A percentile compares a stretch with the other conserved stretches of the same genome.
Conservation (phyloP, 768 basidiomycete genomes). For the Pleurotus tuber-regium region DNA sequence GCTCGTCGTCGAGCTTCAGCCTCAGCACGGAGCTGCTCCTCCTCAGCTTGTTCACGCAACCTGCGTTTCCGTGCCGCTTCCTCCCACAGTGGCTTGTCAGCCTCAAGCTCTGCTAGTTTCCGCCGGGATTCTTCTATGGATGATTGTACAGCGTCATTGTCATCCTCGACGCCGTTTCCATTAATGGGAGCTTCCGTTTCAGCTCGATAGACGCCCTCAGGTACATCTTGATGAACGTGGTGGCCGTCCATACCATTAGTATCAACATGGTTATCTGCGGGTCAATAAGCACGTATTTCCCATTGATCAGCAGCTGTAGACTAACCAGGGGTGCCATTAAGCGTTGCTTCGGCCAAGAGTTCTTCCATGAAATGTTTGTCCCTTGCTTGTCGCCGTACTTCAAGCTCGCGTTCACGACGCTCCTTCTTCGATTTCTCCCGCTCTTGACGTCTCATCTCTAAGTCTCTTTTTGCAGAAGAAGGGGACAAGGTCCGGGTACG, state of each 20-base stretch:
- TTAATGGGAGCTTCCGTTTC: slow-evolving; percentile 17
- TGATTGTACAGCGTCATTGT: slow-evolving; percentile 36
- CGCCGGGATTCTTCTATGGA: slow-evolving; percentile 62
- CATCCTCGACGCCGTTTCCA: slow-evolving; percentile 24
- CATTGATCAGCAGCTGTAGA: background rate
- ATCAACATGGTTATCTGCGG: background rate
- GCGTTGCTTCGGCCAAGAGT: slow-evolving; percentile 30
- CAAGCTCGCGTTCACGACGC: slow-evolving; percentile 35
- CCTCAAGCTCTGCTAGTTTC: slow-evolving; percentile 67
- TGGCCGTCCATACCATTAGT: background rate
- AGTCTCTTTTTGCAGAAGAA: slow-evolving; percentile 31
- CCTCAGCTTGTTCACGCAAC: slow-evolving; percentile 31
- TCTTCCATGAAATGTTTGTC: slow-evolving; percentile 41
- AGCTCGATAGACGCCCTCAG: slow-evolving; percentile 15
- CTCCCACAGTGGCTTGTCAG: slow-evolving; percentile 62
- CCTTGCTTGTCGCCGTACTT: slow-evolving; percentile 34
- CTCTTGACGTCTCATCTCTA: slow-evolving; percentile 33
- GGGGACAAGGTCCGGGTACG: slow-evolving; percentile 53
- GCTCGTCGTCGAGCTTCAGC: slow-evolving; percentile 30
- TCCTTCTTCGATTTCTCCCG: slow-evolving; percentile 41
- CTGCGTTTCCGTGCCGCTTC: slow-evolving; percentile 45
- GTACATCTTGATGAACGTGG: slow-evolving; percentile 11
- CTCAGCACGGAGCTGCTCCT: slow-evolving; percentile 35
- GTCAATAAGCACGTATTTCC: background rate
- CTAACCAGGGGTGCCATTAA: background rate